A percentile compares a stretch with the other conserved stretches of the same genome.
Evolutionary conservation across 2,329 filamentous ascomycete genomes (phyloP).

Genomic region (Plectosphaerella sp.): DNA sequence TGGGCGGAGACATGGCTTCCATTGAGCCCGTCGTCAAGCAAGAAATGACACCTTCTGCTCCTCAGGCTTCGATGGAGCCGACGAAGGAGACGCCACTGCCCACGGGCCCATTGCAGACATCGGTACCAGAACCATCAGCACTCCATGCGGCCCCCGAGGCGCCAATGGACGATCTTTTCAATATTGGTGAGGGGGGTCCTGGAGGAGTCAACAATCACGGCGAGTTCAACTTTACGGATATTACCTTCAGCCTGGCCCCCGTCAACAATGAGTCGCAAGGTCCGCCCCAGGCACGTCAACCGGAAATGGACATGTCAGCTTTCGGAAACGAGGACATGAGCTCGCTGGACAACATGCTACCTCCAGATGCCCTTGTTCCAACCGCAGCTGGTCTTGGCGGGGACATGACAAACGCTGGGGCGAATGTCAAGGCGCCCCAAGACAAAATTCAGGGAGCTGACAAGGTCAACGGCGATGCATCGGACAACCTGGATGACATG

Average conservation of each 20-base stretch:
- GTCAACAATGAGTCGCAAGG: constrained; percentile 23
- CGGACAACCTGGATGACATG: constrained; percentile 29
- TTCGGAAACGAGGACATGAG: constrained; percentile 31
- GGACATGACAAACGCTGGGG: constrained; percentile 10
- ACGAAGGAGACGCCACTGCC: constrained; percentile 13
- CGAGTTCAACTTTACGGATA: constrained; percentile 50
- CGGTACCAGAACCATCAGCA: constrained; percentile 9
- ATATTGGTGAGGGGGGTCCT: constrained; percentile 1
- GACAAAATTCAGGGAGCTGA: neutral
- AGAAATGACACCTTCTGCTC: constrained; percentile 11
- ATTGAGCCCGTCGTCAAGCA: constrained; percentile 17
- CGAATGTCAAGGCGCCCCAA: too few species aligned
- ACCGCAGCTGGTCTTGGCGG: constrained; percentile 4
- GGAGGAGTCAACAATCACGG: constrained; percentile 17
- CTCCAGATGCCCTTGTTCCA: constrained; percentile 15
- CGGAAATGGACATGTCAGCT: constrained; percentile 40
- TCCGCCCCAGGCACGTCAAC: constrained; percentile 24
- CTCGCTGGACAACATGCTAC: constrained; percentile 23
- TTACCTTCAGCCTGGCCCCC: constrained; percentile 51
- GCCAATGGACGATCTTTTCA: constrained; percentile 13
- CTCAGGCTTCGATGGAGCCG: constrained; percentile 15
- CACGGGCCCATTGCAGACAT: constrained; percentile 5
- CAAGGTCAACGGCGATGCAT: neutral
- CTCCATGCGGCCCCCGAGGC: constrained; percentile 11
- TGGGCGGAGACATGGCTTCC: constrained; percentile 41